Evolutionary conservation across 495 filamentous ascomycete species (phyloP).

Genomic region (Lepraria neglecta): DNA sequence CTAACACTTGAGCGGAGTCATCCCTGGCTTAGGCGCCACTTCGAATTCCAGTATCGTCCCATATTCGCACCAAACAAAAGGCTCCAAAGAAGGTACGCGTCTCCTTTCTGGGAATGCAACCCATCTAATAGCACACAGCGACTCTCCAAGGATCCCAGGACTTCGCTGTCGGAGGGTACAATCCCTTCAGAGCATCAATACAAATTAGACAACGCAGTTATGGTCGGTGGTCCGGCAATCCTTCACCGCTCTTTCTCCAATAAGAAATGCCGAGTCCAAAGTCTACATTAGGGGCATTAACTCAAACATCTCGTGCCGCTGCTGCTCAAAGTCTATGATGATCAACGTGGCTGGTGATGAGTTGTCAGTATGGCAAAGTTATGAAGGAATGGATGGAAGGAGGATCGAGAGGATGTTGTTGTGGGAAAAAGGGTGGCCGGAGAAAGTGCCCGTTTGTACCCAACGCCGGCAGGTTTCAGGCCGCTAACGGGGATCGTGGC

Average conservation of each 20-base stretch:
- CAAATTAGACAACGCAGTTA: no score
- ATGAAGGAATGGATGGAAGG: slow-evolving; percentile 4
- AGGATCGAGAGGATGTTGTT: not conserved
- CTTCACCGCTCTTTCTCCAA: slow-evolving; percentile 23
- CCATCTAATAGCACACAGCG: no score
- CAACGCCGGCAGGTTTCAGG: slow-evolving; percentile 1
- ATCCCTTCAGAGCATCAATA: no score
- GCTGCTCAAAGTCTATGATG: not conserved
- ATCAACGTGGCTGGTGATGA: slow-evolving; percentile 17
- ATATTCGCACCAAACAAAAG: no score
- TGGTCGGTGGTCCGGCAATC: not conserved
- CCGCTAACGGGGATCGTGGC: slow-evolving; percentile 10
- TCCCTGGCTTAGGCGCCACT: no score
- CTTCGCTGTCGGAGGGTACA: no score
- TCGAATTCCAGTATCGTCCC: no score
- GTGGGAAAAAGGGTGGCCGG: not conserved
- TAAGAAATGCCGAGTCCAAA: slow-evolving; percentile 1
- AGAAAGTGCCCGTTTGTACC: not conserved
- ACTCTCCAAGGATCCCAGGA: no score
- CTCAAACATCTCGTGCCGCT: slow-evolving; percentile 20
- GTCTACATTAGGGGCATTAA: slow-evolving; percentile 16
- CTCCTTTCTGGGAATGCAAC: no score
- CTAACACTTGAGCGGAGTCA: no score
- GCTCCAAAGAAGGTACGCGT: no score
- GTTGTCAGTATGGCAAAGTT: slow-evolving; percentile 24